Conservation (phyloP, 148 eudicot species). For the Nepenthes gracilis region DNA sequence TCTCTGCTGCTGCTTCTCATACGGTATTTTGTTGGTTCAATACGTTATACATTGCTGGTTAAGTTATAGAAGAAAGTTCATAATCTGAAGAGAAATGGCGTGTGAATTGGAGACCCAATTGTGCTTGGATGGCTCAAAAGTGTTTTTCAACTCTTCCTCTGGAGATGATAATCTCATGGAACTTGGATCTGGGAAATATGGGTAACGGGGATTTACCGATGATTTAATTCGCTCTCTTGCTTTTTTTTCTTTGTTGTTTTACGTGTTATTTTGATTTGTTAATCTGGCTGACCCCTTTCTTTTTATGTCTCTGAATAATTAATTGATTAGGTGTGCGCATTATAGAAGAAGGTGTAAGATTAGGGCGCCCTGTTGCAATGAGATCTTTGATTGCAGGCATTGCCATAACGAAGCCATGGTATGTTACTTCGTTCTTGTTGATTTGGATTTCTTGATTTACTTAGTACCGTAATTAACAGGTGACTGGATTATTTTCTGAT, state of each 20-base stretch:
- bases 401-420: constrained; percentile 86
- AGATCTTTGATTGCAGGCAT: constrained; percentile 64
- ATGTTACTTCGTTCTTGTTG: not conserved
- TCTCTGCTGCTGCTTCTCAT: not conserved
- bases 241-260: not conserved
- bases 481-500: not conserved
- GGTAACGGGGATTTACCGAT: not conserved
- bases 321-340: constrained; percentile 50
- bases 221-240: too few species aligned
- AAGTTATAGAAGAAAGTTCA: not conserved
- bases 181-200: not conserved
- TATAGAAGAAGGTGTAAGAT: constrained; percentile 71
- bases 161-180: not conserved
- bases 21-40: not conserved
- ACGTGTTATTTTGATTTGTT: not conserved
- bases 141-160: not conserved
- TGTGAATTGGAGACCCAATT: not conserved
- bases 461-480: not conserved
- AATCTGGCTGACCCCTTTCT: not conserved
- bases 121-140: not conserved
- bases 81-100: not conserved
- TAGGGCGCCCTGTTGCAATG: constrained; percentile 75
- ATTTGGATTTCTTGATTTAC: not conserved
- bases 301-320: not conserved
- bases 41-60: not conserved